Evolutionary conservation across 2,329 filamentous ascomycete species (phyloP), one percentile per base, ranked within the genome.

Genomic region (Thielaviopsis cerberus): DNA sequence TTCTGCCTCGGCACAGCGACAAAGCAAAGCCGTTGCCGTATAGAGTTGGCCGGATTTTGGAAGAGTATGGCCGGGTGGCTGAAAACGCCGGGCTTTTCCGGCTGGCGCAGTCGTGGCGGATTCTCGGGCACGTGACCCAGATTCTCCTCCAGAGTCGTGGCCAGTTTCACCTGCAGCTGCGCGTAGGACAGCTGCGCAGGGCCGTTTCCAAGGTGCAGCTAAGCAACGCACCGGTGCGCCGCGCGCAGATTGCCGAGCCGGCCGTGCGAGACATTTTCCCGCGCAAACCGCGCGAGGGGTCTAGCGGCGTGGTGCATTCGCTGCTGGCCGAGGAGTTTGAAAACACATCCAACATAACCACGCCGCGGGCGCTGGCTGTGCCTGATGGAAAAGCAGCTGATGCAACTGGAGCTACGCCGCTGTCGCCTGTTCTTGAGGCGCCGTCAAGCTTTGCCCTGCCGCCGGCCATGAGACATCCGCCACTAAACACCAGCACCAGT

Each of bases 51-150:
- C 61, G 63, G 1, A 79, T 81, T 8, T 69, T 82, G 61, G 76
- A 81, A 61, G 69, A 74, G 37, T 84, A 77, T 63, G 80, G 79
- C 2, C 70, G 68, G 24, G 75, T 77, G n/a, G 78, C 81, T 1
- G 79, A 83, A 62, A 70, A 69, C 2, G 74, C 76, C 22, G 75
- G 74, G 30, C 71, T 79, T 53, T 83, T 78, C 64, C 74, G 81
- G 1, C 71, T 84, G 0, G 78, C 81, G 4, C 81, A 84, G 64
- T 81, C 79, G 1, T 84, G 81, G 81, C 75, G 79, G 27, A 73
- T 83, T 13, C 65, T 84, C 22, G 74, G 76, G 0, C 82, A 78
- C 63, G 76, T 76, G 10, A 74, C 81, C 62, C 69, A 71, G 22
- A 66, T 81, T 13, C 69, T 84, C 0, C 70, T 84, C 1, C 70